phyloP scores from a whole-genome alignment of 2,329 filamentous ascomycete species.

The Apiospora aurea region DNA sequence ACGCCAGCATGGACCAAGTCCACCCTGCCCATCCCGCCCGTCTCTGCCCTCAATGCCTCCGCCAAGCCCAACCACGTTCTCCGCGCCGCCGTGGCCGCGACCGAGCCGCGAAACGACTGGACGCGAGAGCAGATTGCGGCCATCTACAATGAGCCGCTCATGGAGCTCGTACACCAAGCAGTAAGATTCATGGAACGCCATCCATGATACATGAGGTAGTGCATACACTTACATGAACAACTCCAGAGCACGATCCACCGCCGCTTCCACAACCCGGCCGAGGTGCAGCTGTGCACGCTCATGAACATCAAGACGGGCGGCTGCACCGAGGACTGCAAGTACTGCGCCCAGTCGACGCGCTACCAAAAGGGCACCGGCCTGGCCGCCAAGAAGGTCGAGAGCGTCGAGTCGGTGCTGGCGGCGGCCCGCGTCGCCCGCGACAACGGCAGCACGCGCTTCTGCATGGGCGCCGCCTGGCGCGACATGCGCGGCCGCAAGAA shows the following conservation, averaged over 20 bases:
- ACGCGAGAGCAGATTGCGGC: slow-evolving; percentile 80
- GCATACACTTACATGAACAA: slow-evolving; percentile 20
- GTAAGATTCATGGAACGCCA: slow-evolving; percentile 52
- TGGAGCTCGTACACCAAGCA: slow-evolving; percentile 78
- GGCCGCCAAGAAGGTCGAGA: slow-evolving; percentile 79
- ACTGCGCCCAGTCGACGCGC: slow-evolving; percentile 88
- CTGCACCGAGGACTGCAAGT: slow-evolving; percentile 91
- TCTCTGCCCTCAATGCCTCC: not conserved
- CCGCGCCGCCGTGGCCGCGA: slow-evolving; percentile 64
- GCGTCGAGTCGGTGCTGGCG: slow-evolving; percentile 80
- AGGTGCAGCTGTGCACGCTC: slow-evolving; percentile 90
- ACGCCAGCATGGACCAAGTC: slow-evolving; percentile 6
- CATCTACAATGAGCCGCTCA: slow-evolving; percentile 82
- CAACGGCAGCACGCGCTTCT: slow-evolving; percentile 90
- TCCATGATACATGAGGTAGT: not conserved
- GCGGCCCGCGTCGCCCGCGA: slow-evolving; percentile 79
- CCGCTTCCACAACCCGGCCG: slow-evolving; percentile 82
- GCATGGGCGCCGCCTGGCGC: slow-evolving; percentile 93
- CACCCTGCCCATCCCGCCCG: not conserved
- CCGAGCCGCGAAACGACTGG: slow-evolving; percentile 74
- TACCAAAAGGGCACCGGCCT: slow-evolving; percentile 80
- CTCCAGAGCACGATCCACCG: slow-evolving; percentile 77
- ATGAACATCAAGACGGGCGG: slow-evolving; percentile 98
- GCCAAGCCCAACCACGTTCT: slow-evolving; percentile 41
- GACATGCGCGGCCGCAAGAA: slow-evolving; percentile 93